Evolutionary conservation across 345 rosid species (phyloP), one percentile per base, ranked within the genome.

Genomic region (Capsella bursapastoris): DNA sequence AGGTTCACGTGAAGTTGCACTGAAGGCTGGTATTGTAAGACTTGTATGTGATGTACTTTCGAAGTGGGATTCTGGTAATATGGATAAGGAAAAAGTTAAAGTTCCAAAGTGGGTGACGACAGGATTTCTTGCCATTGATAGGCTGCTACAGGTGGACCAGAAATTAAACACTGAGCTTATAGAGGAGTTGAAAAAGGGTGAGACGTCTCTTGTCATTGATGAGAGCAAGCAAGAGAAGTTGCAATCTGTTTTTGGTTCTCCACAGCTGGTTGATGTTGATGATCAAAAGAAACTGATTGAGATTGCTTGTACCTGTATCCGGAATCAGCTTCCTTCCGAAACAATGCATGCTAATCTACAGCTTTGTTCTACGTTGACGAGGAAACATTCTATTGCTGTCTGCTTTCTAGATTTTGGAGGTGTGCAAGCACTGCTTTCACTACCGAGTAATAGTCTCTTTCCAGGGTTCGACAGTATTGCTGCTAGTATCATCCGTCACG

Each of bases 21-120:
- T 83, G 35, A 88, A 83, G 80, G 82, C 78, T 75, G 97, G 97
- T 70, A 80, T 94, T 64, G 85, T 94, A 22, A 88, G 90, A 78
- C 79, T 87, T 80, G 91, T 81, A 8, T 79, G 82, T 16, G 88
- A 91, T 85, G 64, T 91, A 59, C 97, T 94, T 57, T 81, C 87
- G 32, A 80, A 82, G 35, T 94, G 98, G 98, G 87, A 83, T 73
- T 79, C 88, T 77, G 85, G 80, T 70, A 70, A 78, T 71, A 85
- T 72, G 57, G 86, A 78, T 16, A 73, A 68, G 66, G 92, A 81
- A 59, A 87, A 84, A 37, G n/a, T 15, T 13, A 83, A 77, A 74
- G 93, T 82, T 82, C 95, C 95, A 31, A 94, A 90, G 84, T 94
- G 98, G 97, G 89, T 91, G 68, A 88, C 97, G 40, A 88, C 96